These are phyloP conservation scores for Saccharomyces hybrid DNA, from an alignment of 1,139 yeast genomes.

Conservation along the genomic window DNA sequence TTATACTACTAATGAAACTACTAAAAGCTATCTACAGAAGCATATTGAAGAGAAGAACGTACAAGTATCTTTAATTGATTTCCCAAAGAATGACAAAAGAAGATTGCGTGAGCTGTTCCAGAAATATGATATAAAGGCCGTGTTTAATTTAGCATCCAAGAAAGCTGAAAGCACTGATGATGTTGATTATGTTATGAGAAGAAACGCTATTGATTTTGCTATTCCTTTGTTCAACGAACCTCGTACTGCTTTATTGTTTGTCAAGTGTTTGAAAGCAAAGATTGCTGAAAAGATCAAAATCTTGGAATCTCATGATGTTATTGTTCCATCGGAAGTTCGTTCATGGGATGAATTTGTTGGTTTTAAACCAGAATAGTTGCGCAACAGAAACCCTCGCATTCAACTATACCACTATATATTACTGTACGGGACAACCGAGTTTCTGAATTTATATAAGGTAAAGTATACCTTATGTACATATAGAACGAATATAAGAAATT, in stretches of 20 bases:
- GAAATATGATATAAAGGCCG: slow-evolving; percentile 72
- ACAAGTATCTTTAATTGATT: slow-evolving; percentile 60
- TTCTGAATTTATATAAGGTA: no score
- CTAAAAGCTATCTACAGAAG: slow-evolving; percentile 56
- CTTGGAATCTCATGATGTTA: slow-evolving; percentile 38
- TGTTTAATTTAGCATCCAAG: slow-evolving; percentile 82
- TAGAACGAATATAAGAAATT: no score
- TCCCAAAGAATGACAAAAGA: slow-evolving; percentile 90
- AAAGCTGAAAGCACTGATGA: slow-evolving; percentile 82
- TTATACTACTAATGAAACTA: slow-evolving; percentile 67
- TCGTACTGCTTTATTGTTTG: slow-evolving; percentile 80
- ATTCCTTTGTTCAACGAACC: slow-evolving; percentile 96
- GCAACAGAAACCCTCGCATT: not conserved
- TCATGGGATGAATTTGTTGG: slow-evolving; percentile 97
- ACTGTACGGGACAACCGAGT: not conserved
- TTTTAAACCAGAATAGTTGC: slow-evolving; percentile 52
- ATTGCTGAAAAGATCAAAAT: slow-evolving; percentile 47
- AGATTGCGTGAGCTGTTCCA: slow-evolving; percentile 90
- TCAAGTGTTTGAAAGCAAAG: slow-evolving; percentile 71
- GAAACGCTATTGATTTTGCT: slow-evolving; percentile 97
- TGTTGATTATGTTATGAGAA: slow-evolving; percentile 94
- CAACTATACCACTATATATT: not conserved
- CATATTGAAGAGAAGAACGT: slow-evolving; percentile 35
- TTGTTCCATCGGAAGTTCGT: slow-evolving; percentile 74
- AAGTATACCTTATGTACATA: no score